Evolutionary conservation across 805 yeast genomes (phyloP).

Genomic region (Lipomyces japonicus): DNA sequence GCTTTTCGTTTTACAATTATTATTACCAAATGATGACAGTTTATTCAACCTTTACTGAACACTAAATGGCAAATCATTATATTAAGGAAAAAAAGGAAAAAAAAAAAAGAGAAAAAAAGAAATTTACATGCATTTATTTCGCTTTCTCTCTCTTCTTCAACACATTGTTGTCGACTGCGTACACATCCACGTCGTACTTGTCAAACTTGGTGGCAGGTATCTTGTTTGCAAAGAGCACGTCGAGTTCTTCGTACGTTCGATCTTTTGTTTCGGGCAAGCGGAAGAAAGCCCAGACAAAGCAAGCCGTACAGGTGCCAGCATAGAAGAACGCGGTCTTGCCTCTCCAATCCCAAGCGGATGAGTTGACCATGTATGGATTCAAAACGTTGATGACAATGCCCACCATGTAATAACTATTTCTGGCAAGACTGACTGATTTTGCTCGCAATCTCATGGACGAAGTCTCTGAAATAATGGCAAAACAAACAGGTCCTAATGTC

Average conservation of each 20-base stretch:
- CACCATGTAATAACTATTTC: constrained; percentile 34
- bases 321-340: constrained; percentile 50
- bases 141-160: too few species aligned
- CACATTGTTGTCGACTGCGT: too few species aligned
- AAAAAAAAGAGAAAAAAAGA: too few species aligned
- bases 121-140: too few species aligned
- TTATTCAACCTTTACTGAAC: background rate
- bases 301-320: constrained; percentile 39
- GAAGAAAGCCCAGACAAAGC: constrained; percentile 46
- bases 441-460: constrained; percentile 44
- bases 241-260: constrained; percentile 59
- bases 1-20: too few species aligned
- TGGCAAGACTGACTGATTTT: constrained; percentile 44
- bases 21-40: too few species aligned
- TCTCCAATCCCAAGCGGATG: constrained; percentile 45
- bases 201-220: constrained; percentile 35
- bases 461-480: too few species aligned
- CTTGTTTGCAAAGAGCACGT: constrained; percentile 46
- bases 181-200: too few species aligned
- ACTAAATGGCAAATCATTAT: background rate
- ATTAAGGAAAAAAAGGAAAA: background rate
- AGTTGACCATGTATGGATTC: constrained; percentile 51
- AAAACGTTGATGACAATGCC: constrained; percentile 28
- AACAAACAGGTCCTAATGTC: constrained; percentile 46
- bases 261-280: constrained; percentile 58